Percentiles rank a stretch among this genome's conserved stretches.
These are phyloP conservation scores for Casuarina equisetifolia DNA, from an alignment of 306 rosid species.

Conservation along the genomic window DNA sequence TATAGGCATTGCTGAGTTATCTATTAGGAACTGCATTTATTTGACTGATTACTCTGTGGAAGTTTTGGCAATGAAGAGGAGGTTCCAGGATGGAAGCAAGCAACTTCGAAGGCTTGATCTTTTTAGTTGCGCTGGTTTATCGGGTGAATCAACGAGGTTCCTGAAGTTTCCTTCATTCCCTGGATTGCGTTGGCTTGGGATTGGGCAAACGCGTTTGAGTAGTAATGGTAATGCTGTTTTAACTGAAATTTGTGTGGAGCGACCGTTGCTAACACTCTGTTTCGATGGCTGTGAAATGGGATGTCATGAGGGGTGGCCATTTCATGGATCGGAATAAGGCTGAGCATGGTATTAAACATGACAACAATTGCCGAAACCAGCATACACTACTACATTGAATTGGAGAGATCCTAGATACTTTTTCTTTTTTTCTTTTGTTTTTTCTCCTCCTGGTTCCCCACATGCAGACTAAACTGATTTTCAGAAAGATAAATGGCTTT, in stretches of 20 bases:
- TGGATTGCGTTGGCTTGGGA: slow-evolving; percentile 38
- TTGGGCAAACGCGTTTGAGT: slow-evolving; percentile 23
- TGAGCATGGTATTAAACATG: background rate
- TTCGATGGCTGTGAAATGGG: slow-evolving; percentile 37
- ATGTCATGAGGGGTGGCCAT: slow-evolving; percentile 42
- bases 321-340: slow-evolving; percentile 19
- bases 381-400: no score
- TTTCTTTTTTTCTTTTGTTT: no score
- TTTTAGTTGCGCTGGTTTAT: slow-evolving; percentile 27
- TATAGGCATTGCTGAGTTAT: slow-evolving; percentile 25
- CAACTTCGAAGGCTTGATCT: slow-evolving; percentile 32
- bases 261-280: slow-evolving; percentile 34
- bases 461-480: background rate
- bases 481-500: background rate
- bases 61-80: slow-evolving; percentile 31
- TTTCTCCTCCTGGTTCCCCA: no score
- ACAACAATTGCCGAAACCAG: no score
- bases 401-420: no score
- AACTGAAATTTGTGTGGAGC: slow-evolving; percentile 7
- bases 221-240: slow-evolving; percentile 10
- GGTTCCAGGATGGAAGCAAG: slow-evolving; percentile 16
- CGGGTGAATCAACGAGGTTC: slow-evolving; percentile 18
- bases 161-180: slow-evolving; percentile 30
- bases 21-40: slow-evolving; percentile 29
- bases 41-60: slow-evolving; percentile 28